phyloP scores from a whole-genome alignment of 1,139 yeast species.

The Saccharomyces pastorianus region DNA sequence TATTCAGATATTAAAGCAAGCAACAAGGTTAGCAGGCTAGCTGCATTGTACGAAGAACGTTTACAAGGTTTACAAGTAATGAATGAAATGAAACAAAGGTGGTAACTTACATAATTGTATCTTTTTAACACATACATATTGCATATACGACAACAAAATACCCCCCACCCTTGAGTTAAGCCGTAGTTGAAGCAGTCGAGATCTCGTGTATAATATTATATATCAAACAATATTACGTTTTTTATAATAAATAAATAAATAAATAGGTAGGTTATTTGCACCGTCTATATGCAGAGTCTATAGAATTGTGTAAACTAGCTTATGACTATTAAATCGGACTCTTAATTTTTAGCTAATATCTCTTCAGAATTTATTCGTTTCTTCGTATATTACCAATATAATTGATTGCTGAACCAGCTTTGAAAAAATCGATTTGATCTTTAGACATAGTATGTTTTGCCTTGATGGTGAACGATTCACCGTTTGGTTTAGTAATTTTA shows the following conservation, averaged over 20 bases:
- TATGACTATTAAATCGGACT: background rate
- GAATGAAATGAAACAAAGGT: constrained; percentile 24
- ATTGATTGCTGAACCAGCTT: constrained; percentile 95
- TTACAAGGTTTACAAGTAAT: constrained; percentile 45
- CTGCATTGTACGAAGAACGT: constrained; percentile 50
- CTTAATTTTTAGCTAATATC: background rate
- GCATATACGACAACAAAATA: background rate
- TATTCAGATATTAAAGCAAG: constrained; percentile 43
- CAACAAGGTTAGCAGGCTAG: constrained; percentile 48
- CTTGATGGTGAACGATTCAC: constrained; percentile 58
- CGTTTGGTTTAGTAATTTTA: constrained; percentile 67
- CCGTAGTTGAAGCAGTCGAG: background rate
- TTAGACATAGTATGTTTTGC: constrained; percentile 93
- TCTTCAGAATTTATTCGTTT: constrained; percentile 7
- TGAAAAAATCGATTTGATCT: constrained; percentile 92
- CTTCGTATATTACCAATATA: constrained; percentile 63
- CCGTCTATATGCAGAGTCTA: constrained; percentile 1
- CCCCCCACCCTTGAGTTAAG: background rate
- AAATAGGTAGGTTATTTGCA: background rate
- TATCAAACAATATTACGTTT: background rate
- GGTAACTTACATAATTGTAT: background rate
- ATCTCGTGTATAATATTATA: background rate
- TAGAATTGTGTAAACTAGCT: background rate
- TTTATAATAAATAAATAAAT: background rate
- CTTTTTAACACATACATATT: background rate